A percentile compares a stretch with the other conserved stretches of the same genome.
These are phyloP conservation scores for Sambucus nigra DNA, from an alignment of 129 eudicot species.

Conservation along the genomic window DNA sequence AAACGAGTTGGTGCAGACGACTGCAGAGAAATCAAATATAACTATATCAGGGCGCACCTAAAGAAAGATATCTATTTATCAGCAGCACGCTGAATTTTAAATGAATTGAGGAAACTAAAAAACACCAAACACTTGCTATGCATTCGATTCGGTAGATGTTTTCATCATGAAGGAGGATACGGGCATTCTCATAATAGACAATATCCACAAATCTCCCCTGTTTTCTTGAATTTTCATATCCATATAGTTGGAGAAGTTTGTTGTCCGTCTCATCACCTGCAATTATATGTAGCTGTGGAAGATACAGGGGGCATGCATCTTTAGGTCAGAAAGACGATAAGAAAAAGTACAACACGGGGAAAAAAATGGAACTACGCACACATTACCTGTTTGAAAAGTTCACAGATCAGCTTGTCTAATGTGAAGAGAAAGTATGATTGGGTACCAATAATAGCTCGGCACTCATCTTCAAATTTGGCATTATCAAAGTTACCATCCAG, in stretches of 20 bases:
- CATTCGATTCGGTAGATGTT: constrained; percentile 67
- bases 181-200: constrained; percentile 71
- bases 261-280: constrained; percentile 62
- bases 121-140: constrained; percentile 32
- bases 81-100: not conserved
- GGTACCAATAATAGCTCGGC: constrained; percentile 77
- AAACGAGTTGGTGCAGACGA: constrained; percentile 44
- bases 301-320: not conserved
- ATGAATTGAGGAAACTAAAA: not conserved
- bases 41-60: not conserved
- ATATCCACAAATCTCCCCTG: constrained; percentile 42
- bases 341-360: not conserved
- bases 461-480: constrained; percentile 89
- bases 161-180: constrained; percentile 58
- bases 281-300: constrained; percentile 63
- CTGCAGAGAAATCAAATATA: constrained; percentile 31
- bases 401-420: constrained; percentile 80
- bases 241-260: constrained; percentile 73
- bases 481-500: constrained; percentile 75
- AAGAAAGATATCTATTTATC: not conserved
- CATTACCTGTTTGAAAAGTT: constrained; percentile 82
- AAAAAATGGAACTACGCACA: constrained; percentile 4
- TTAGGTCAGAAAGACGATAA: constrained; percentile 5
- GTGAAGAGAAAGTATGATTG: constrained; percentile 86
- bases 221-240: constrained; percentile 69